Evolutionary conservation across 257 asterid species (phyloP), one percentile per base, ranked within the genome.

Genomic region (Ilex aquifolium): DNA sequence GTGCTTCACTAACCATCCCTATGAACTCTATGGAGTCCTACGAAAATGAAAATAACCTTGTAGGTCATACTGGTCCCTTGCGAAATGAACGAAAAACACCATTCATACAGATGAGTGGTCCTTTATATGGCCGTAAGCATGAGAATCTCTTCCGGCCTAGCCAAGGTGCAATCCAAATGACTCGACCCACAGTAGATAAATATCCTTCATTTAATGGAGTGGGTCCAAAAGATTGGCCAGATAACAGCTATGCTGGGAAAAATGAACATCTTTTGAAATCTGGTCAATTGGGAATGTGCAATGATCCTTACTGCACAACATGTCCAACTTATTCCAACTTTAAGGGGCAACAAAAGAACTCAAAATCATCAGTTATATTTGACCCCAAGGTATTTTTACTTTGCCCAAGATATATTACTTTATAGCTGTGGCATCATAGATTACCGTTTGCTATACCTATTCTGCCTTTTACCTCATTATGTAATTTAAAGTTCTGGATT

Each of bases 261-360:
- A 87, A 87, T 44, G 97, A 87, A 63, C 87, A 87, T 77, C 95
- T 89, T 57, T 61, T 85, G 79, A 89, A 60, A 74, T 92, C 97
- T 16, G 99, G 99, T 66, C 96, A 78, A 60, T 76, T 89, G 65
- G 99, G 99, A 39, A 85, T 83, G 96, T 92, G 99, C 80, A 84
- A 73, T 31, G 96, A 92, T 72, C 97, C 96, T 2, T 89, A 83
- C 67, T 92, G 99, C 87, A 92, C 99, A 31, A 87, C 91, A 53
- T 92, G 99, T 69, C 99, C 97, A 10, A 74, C 86, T 59, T 76
- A 75, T 77, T 74, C 83, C 78, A 69, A 72, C 56, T 76, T 72
- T 27, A 81, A 81, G 61, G 88, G 77, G 29, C 80, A 68, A 29
- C 72, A 55, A 31, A 82, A 74, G 69, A 76, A 80, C 60, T 65